These are phyloP conservation scores for Colletotrichum neosansevieriae DNA, from an alignment of 2,329 filamentous ascomycete genomes.

Conservation along the genomic window DNA sequence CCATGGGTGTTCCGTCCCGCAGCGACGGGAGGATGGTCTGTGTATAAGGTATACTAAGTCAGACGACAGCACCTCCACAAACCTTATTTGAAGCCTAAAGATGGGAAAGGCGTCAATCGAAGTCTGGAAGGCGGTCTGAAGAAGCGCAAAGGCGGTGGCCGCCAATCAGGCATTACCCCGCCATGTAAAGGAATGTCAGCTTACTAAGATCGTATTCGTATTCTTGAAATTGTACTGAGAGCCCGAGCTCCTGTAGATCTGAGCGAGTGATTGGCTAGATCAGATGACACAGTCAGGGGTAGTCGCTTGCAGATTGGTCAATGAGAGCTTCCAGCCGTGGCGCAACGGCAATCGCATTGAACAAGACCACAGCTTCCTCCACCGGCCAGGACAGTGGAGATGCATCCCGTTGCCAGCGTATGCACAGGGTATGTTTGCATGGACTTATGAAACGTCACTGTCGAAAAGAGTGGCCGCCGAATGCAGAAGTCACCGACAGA, in stretches of 20 bases:
- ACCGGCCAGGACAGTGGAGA: too few species aligned
- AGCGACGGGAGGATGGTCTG: constrained; percentile 14
- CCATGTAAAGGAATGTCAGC: neutral
- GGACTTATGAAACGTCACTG: constrained; percentile 8
- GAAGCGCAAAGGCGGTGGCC: constrained; percentile 4
- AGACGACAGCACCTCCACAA: constrained; percentile 33
- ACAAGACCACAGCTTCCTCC: constrained; percentile 11
- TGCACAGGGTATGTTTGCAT: neutral
- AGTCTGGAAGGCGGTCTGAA: constrained; percentile 6
- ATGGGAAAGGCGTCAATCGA: constrained; percentile 12
- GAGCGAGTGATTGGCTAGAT: constrained; percentile 14
- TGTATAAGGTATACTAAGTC: too few species aligned
- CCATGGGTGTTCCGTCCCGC: constrained; percentile 1
- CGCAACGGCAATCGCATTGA: constrained; percentile 10
- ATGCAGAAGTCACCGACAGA: constrained; percentile 21
- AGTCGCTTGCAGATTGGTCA: constrained; percentile 24
- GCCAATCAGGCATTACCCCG: constrained; percentile 20
- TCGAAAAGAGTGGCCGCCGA: constrained; percentile 8
- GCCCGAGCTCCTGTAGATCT: neutral
- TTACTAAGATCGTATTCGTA: constrained; percentile 35
- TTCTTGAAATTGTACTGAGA: neutral
- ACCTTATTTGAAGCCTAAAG: constrained; percentile 35
- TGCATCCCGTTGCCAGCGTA: too few species aligned
- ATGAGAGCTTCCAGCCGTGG: constrained; percentile 13
- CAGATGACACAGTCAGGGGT: constrained; percentile 7